Evolutionary conservation across 371 early-diverging fungal species (phyloP), one percentile per base, ranked within the genome.

Genomic region (Dichotomocladium elegans): DNA sequence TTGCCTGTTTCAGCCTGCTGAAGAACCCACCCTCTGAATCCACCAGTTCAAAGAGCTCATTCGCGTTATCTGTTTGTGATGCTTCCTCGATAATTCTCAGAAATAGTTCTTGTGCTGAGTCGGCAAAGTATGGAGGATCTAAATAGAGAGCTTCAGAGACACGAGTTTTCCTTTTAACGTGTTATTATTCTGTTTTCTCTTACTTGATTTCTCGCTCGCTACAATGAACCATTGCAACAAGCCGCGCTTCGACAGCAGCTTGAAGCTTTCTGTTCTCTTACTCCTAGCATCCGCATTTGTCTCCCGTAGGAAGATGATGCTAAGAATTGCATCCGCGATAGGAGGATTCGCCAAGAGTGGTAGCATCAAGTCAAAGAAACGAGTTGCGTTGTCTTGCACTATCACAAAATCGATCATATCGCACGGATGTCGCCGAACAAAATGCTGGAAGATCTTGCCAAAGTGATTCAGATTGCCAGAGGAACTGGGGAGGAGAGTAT

Each of bases 391-490:
- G 17, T 61, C 43, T 2, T 58, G 41, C 19, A 65, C 34, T 17
- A 75, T 51, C 12, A 72, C 55, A 17, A 53, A 57, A 17, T 70
- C 63, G 45, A 75, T 35, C 66, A 72, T 69, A 34, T 63, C 66
- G 24, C 59, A 64, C 2, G 72, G 67, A 47, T 75, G 61, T 22
- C 76, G 54, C 28, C 72, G 61, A 3, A 63, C 51, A n/a, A 75
- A 56, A 42, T 69, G 68, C 24, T 67, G 65, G 44, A 75, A 69
- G 17, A 72, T 67, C 34, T 65, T 69, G 41, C 58, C 60, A 41
- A 75, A 75, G 26, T 75, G 76, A 41, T 72, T 61, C 17, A 75
- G 56, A 47, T 75, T 72, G 27, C 70, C 76, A 47, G 64, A 33
- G 1, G 72, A 69, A 15, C 57, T 57, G 4, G 76, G 70, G 19